A percentile compares a stretch with the other conserved stretches of the same genome.
phyloP scores from a whole-genome alignment of 768 basidiomycete genomes.

The Xanthoconium purpureum region DNA sequence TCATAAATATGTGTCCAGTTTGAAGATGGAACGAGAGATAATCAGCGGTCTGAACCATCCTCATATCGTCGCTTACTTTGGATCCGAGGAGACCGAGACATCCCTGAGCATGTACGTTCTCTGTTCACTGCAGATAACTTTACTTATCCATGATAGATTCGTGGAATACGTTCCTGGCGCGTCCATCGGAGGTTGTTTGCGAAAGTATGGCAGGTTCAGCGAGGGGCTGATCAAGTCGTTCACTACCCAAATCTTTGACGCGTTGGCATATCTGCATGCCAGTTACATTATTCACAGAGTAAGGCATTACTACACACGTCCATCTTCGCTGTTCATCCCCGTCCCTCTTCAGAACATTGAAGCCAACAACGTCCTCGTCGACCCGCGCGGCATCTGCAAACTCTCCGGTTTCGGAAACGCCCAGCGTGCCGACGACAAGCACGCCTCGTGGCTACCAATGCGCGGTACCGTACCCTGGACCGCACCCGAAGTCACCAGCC shows the following conservation, averaged over 20 bases:
- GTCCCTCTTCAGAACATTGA: conserved; percentile 69
- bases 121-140: not conserved
- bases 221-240: conserved; percentile 88
- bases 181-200: conserved; percentile 79
- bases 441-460: conserved; percentile 80
- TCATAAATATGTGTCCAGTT: conserved; percentile 76
- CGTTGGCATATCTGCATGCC: conserved; percentile 86
- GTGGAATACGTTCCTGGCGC: conserved; percentile 91
- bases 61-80: conserved; percentile 93
- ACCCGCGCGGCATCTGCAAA: conserved; percentile 83
- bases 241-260: conserved; percentile 81
- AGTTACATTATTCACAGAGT: conserved; percentile 88
- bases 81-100: no score
- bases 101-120: conserved; percentile 83
- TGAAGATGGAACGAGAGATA: conserved; percentile 90
- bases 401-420: conserved; percentile 97
- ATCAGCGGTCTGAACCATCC: conserved; percentile 92
- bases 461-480: conserved; percentile 98
- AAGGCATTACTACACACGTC: conserved; percentile 22
- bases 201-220: conserved; percentile 84
- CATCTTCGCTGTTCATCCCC: not conserved
- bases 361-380: conserved; percentile 92
- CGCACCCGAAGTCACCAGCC: conserved; percentile 87
- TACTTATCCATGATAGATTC: conserved; percentile 55
- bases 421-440: conserved; percentile 79